Percentiles rank a stretch among this genome's conserved stretches.
Conservation (phyloP, 208 protist species). For the Trypanosoma brucei region DNA sequence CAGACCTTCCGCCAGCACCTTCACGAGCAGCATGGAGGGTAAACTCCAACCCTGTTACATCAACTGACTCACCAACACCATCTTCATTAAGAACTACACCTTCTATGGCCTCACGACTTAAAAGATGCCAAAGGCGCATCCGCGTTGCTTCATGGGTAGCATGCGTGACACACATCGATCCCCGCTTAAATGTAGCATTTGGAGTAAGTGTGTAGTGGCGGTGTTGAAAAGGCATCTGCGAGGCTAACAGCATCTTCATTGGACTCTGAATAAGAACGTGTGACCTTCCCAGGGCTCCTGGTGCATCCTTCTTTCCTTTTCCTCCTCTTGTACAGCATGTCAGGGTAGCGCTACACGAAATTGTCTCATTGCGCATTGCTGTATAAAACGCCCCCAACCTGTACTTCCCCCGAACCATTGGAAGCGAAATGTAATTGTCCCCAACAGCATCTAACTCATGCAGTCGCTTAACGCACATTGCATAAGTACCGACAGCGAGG, state of each 20-base stretch:
- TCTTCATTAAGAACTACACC: constrained; percentile 69
- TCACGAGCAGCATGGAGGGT: constrained; percentile 12
- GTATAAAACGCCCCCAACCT: constrained; percentile 47
- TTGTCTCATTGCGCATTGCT: constrained; percentile 24
- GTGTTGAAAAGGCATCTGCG: constrained; percentile 76
- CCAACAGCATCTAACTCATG: constrained; percentile 34
- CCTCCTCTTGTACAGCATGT: background rate
- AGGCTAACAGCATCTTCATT: constrained; percentile 52
- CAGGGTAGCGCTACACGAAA: constrained; percentile 30
- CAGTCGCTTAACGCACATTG: constrained; percentile 43
- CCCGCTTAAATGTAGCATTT: constrained; percentile 38
- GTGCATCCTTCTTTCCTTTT: background rate
- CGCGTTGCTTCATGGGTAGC: constrained; percentile 49
- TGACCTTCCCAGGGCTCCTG: background rate
- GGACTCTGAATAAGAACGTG: constrained; percentile 11
- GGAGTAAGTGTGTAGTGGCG: constrained; percentile 68
- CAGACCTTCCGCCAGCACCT: background rate
- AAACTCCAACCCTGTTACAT: constrained; percentile 34
- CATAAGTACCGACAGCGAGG: constrained; percentile 53
- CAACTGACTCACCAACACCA: constrained; percentile 53
- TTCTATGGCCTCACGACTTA: constrained; percentile 59
- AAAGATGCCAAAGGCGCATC: constrained; percentile 72
- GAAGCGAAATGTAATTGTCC: constrained; percentile 62
- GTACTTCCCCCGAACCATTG: constrained; percentile 32
- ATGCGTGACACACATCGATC: constrained; percentile 41